A percentile compares a stretch with the other conserved stretches of the same genome.
Evolutionary conservation across 1,139 yeast genomes (phyloP).

Genomic region (Yamadazyma sp.): DNA sequence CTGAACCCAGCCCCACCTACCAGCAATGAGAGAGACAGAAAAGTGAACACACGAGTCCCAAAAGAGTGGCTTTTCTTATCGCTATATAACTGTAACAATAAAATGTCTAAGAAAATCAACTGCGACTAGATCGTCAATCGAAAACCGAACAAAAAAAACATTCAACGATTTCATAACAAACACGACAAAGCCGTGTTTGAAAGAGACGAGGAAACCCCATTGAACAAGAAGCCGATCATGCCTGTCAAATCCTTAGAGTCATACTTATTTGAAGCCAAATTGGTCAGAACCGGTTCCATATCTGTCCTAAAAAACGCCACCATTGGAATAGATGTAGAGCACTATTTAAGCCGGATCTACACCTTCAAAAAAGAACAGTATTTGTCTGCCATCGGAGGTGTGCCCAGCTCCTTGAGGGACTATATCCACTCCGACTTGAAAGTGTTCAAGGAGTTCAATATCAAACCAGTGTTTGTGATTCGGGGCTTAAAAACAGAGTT

Average conservation of each 20-base stretch:
- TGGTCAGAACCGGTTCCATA: conserved; percentile 63
- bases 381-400: conserved; percentile 80
- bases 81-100: no score
- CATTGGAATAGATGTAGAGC: conserved; percentile 84
- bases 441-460: conserved; percentile 57
- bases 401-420: conserved; percentile 63
- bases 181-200: neutral
- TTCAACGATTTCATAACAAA: neutral
- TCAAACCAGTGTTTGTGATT: conserved; percentile 77
- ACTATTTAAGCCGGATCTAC: conserved; percentile 65
- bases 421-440: conserved; percentile 63
- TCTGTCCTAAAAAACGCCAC: conserved; percentile 67
- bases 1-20: no score
- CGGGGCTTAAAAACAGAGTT: conserved; percentile 52
- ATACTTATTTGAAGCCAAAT: conserved; percentile 66
- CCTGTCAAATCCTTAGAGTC: conserved; percentile 72
- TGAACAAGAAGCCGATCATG: conserved; percentile 21
- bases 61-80: no score
- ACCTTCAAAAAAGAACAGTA: conserved; percentile 68
- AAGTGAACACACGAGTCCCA: no score
- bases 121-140: neutral
- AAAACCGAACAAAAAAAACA: neutral
- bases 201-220: neutral
- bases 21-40: no score
- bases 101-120: no score